These are phyloP conservation scores for Pisolithus marmoratus DNA, from an alignment of 768 basidiomycete species.

Conservation along the genomic window DNA sequence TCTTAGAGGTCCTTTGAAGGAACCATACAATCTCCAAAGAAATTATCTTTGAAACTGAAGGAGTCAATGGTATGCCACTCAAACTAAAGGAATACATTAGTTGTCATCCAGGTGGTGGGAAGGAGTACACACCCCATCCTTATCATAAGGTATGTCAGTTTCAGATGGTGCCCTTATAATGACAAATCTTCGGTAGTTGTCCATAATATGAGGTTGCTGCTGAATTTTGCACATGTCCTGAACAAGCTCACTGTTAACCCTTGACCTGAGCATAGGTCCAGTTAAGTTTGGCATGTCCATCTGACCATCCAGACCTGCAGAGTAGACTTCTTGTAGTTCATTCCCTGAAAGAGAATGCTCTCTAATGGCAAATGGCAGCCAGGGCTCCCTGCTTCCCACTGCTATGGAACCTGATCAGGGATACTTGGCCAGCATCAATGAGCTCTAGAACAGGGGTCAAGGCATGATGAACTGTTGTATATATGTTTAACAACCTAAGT, in stretches of 20 bases:
- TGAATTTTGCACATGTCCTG: constrained; percentile 51
- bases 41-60: constrained; percentile 61
- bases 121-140: constrained; percentile 42
- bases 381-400: constrained; percentile 16
- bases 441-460: constrained; percentile 21
- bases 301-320: constrained; percentile 19
- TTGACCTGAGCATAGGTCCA: constrained; percentile 27
- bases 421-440: constrained; percentile 50
- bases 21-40: constrained; percentile 30
- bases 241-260: constrained; percentile 42
- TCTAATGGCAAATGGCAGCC: constrained; percentile 19
- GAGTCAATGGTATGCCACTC: constrained; percentile 44
- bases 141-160: constrained; percentile 18
- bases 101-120: constrained; percentile 1
- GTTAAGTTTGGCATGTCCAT: constrained; percentile 30
- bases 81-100: constrained; percentile 34
- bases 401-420: constrained; percentile 48
- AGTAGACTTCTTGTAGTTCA: constrained; percentile 37
- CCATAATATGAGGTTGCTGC: constrained; percentile 57
- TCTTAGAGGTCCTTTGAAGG: background rate
- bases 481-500: background rate
- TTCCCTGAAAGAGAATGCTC: constrained; percentile 20
- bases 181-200: constrained; percentile 59
- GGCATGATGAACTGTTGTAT: constrained; percentile 6
- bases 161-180: constrained; percentile 42